Evolutionary conservation across 2,329 filamentous ascomycete species (phyloP), one percentile per base, ranked within the genome.

Genomic region (Aspergillus pseudotamarii): DNA sequence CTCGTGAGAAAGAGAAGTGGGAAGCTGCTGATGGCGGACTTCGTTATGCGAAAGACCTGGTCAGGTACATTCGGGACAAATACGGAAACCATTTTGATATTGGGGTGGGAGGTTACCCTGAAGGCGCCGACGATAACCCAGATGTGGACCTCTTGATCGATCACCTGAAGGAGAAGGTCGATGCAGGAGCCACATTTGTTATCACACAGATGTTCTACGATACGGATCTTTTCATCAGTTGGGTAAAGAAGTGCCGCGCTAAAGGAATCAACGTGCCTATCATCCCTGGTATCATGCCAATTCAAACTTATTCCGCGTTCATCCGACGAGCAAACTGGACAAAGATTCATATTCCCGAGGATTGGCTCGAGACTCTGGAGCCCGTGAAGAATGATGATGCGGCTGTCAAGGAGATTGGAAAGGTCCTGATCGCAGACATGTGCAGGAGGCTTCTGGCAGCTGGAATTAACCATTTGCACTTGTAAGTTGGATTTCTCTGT

Each of bases 201-300:
- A 92, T 99, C 59, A 98, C 95, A 0, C 95, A 99, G 81, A 99
- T 99, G 95, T 98, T 98, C 81, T 99, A 99, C 83, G 94, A 99
- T 74, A 94, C 88, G 57, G 94, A 99, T 73, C 94, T 95, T 75
- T 99, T 99, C 80, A 80, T 98, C 59, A 86, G 89, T 59, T 99
- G 95, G 95, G 91, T 96, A 43, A 84, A 87, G 69, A 95, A 92
- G 76, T 93, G 94, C 63, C 90, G 94, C 57, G 92, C 89, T 58
- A 89, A 88, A 73, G 95, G 95, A 55, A 94, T 99, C 74, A 89
- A 82, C 30, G 84, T 95, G 36, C 92, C 92, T 19, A 95, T 96
- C 69, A 86, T 96, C 56, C 91, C 91, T 3, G 93, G 93, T 28
- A 94, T 94, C 75, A 94, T 96, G 90, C 92, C 92, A 1, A 98